Evolutionary conservation across 192 early-diverging fungal species (phyloP).

Genomic region (Allomyces macrogynus): DNA sequence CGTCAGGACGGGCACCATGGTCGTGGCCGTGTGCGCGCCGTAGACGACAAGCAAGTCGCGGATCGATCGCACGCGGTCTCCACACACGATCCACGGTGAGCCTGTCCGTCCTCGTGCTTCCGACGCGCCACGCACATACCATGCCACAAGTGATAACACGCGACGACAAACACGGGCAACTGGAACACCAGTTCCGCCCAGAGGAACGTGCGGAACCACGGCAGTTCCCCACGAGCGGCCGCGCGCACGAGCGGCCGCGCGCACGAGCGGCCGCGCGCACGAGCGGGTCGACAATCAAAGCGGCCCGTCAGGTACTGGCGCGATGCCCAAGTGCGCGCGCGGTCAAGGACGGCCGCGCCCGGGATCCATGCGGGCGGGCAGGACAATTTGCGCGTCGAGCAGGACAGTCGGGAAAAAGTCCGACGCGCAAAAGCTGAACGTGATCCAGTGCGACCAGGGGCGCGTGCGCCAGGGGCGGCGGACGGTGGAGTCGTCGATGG

Average conservation of each 20-base stretch:
- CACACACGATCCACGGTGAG: not conserved
- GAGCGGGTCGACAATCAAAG: slow-evolving; percentile 41
- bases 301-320: slow-evolving; percentile 22
- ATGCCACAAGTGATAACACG: slow-evolving; percentile 4
- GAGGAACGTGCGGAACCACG: slow-evolving; percentile 47
- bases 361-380: no score
- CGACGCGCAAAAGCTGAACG: no score
- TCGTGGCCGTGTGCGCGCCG: slow-evolving; percentile 51
- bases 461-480: no score
- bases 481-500: no score
- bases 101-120: not conserved
- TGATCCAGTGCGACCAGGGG: no score
- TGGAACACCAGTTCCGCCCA: slow-evolving; percentile 38
- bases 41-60: slow-evolving; percentile 27
- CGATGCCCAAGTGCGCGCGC: not conserved
- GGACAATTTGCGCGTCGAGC: no score
- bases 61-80: not conserved
- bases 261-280: slow-evolving; percentile 16
- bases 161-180: slow-evolving; percentile 48
- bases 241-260: slow-evolving; percentile 10
- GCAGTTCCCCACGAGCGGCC: slow-evolving; percentile 6
- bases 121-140: not conserved
- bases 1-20: slow-evolving; percentile 33
- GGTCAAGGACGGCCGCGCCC: no score
- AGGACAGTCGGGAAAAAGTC: no score